Percentiles rank a stretch among this genome's conserved stretches.
These are phyloP conservation scores for Tetradesmus lagerheimii DNA, from an alignment of 139 green algal genomes.

Conservation along the genomic window DNA sequence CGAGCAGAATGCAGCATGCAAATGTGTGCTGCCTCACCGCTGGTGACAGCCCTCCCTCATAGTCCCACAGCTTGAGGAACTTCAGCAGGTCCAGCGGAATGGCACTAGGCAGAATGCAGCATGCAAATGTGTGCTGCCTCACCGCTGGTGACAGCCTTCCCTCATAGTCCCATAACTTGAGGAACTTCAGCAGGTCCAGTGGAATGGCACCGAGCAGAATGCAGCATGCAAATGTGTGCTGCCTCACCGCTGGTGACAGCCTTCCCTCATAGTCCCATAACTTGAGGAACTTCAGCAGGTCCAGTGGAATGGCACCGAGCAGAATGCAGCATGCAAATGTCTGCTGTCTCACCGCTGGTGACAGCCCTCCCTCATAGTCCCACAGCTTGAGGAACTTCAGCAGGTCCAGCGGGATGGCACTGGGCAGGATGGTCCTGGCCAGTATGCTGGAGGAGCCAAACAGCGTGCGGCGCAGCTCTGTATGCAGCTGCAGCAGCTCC, in stretches of 20 bases:
- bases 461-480: slow-evolving; percentile 67
- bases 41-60: slow-evolving; percentile 63
- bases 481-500: slow-evolving; percentile 72
- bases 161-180: too few species aligned
- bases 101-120: background rate
- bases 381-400: slow-evolving; percentile 71
- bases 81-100: slow-evolving; percentile 31
- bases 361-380: slow-evolving; percentile 77
- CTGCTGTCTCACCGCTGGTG: slow-evolving; percentile 50
- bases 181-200: too few species aligned
- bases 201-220: too few species aligned
- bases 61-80: slow-evolving; percentile 81
- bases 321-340: background rate
- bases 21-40: slow-evolving; percentile 50
- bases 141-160: too few species aligned
- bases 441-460: slow-evolving; percentile 46
- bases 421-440: background rate
- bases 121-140: too few species aligned
- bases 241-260: slow-evolving; percentile 57
- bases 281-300: slow-evolving; percentile 60
- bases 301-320: background rate
- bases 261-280: slow-evolving; percentile 82
- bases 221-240: background rate
- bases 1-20: too few species aligned
- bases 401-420: slow-evolving; percentile 11